Conservation (phyloP, 179 eudicot genomes). For the Amaranthus tricolor region DNA sequence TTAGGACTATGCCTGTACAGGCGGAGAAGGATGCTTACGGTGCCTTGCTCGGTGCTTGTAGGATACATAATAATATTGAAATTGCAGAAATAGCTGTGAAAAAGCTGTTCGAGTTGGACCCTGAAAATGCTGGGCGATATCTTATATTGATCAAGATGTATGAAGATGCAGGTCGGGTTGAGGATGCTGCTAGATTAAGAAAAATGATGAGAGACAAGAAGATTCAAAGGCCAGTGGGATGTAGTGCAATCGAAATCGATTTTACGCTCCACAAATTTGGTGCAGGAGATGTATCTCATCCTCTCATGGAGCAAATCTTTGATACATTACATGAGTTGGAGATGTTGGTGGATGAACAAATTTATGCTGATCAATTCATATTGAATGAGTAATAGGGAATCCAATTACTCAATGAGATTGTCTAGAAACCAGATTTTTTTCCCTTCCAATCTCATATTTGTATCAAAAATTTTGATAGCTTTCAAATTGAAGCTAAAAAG, state of each 20-base stretch:
- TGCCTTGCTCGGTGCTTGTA: conserved; percentile 39
- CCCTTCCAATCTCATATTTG: not conserved
- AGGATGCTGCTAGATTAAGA: conserved; percentile 27
- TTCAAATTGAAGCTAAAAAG: no score
- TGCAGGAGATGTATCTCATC: conserved; percentile 19
- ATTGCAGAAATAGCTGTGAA: conserved; percentile 34
- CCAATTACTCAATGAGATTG: not conserved
- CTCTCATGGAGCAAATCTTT: conserved; percentile 19
- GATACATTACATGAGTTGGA: conserved; percentile 21
- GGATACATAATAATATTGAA: conserved; percentile 36
- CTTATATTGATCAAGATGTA: conserved; percentile 34
- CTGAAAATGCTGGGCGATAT: conserved; percentile 31
- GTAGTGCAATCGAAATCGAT: conserved; percentile 21
- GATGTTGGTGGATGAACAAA: conserved; percentile 13
- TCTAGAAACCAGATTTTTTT: not conserved
- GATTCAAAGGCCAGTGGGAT: conserved; percentile 19
- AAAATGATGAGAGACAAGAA: conserved; percentile 20
- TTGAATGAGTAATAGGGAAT: not conserved
- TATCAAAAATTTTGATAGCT: no score
- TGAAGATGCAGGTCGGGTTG: conserved; percentile 29
- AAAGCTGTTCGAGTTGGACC: conserved; percentile 31
- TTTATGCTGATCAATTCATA: not conserved
- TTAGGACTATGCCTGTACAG: conserved; percentile 29
- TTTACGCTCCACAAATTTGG: conserved; percentile 20
- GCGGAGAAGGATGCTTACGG: conserved; percentile 39